phyloP scores from a whole-genome alignment of 805 yeast species.

The Lipomyces yamanashiensis region DNA sequence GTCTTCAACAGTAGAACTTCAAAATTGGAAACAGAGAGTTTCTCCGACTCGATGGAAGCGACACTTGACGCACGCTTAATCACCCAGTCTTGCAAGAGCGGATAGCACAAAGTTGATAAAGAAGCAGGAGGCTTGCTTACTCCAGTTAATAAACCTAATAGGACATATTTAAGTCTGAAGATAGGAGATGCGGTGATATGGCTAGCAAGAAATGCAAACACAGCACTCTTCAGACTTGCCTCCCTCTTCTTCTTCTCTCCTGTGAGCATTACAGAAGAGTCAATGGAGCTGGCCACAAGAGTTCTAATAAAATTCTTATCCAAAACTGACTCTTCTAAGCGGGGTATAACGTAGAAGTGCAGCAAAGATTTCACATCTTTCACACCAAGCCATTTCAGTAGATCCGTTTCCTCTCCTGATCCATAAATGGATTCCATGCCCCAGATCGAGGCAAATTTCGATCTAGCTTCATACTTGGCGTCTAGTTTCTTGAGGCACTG shows the following conservation, averaged over 20 bases:
- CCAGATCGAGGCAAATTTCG: constrained; percentile 41
- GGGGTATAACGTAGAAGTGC: constrained; percentile 46
- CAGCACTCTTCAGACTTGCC: constrained; percentile 46
- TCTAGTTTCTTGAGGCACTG: constrained; percentile 37
- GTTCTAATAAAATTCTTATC: constrained; percentile 54
- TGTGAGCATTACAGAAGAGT: constrained; percentile 41
- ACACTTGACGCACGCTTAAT: constrained; percentile 54
- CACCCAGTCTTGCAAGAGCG: constrained; percentile 54
- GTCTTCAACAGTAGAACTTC: constrained; percentile 64
- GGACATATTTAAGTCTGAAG: constrained; percentile 60
- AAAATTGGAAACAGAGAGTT: constrained; percentile 57
- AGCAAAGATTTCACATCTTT: constrained; percentile 62
- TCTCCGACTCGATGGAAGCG: constrained; percentile 52
- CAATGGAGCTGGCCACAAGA: constrained; percentile 26
- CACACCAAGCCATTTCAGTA: constrained; percentile 61
- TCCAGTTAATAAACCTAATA: constrained; percentile 54
- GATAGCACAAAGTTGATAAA: constrained; percentile 49
- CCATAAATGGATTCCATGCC: constrained; percentile 59
- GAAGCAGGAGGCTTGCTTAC: constrained; percentile 45
- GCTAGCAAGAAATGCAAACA: constrained; percentile 67
- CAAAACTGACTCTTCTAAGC: constrained; percentile 52
- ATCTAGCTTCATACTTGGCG: constrained; percentile 34
- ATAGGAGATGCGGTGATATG: constrained; percentile 61
- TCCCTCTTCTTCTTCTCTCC: constrained; percentile 36
- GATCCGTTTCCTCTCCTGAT: constrained; percentile 48